A percentile compares a stretch with the other conserved stretches of the same genome.
phyloP scores from a whole-genome alignment of 2,329 filamentous ascomycete genomes.

The Clonostachys rosea region DNA sequence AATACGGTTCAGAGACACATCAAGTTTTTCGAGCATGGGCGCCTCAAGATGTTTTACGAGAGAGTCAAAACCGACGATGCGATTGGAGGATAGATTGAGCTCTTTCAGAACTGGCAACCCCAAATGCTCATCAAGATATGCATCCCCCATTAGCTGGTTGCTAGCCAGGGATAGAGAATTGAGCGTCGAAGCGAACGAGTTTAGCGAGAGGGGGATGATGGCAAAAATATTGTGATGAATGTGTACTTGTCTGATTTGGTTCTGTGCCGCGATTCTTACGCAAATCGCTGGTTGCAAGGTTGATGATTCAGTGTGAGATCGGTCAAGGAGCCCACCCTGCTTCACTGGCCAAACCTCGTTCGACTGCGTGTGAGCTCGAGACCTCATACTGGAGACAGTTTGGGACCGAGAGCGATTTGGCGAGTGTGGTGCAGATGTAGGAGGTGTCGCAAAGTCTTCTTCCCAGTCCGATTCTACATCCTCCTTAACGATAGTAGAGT shows the following conservation, averaged over 20 bases:
- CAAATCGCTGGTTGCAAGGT: slow-evolving; percentile 53
- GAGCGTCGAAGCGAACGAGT: slow-evolving; percentile 66
- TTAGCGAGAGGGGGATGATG: slow-evolving; percentile 64
- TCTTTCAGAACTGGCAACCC: slow-evolving; percentile 71
- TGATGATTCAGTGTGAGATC: slow-evolving; percentile 61
- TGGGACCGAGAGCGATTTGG: slow-evolving; percentile 42
- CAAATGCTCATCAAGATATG: slow-evolving; percentile 62
- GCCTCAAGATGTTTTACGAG: slow-evolving; percentile 66
- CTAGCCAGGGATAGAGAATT: slow-evolving; percentile 69
- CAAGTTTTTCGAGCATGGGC: slow-evolving; percentile 69
- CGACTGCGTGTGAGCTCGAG: slow-evolving; percentile 38
- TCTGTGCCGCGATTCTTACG: slow-evolving; percentile 48
- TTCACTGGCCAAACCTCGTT: slow-evolving; percentile 50
- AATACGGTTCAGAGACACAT: slow-evolving; percentile 80
- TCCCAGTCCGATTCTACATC: slow-evolving; percentile 45
- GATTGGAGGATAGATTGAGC: slow-evolving; percentile 71
- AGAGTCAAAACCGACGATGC: slow-evolving; percentile 64
- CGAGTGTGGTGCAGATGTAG: slow-evolving; percentile 46
- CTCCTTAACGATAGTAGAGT: slow-evolving; percentile 12
- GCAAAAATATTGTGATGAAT: slow-evolving; percentile 76
- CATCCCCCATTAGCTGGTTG: slow-evolving; percentile 63
- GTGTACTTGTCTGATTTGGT: slow-evolving; percentile 52
- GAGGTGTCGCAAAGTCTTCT: slow-evolving; percentile 51
- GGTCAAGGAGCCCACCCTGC: slow-evolving; percentile 61
- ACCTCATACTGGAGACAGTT: slow-evolving; percentile 36